Base-by-base conservation (phyloP, 176 grass and related monocot species). In the Cenchrus purpureus region DNA sequence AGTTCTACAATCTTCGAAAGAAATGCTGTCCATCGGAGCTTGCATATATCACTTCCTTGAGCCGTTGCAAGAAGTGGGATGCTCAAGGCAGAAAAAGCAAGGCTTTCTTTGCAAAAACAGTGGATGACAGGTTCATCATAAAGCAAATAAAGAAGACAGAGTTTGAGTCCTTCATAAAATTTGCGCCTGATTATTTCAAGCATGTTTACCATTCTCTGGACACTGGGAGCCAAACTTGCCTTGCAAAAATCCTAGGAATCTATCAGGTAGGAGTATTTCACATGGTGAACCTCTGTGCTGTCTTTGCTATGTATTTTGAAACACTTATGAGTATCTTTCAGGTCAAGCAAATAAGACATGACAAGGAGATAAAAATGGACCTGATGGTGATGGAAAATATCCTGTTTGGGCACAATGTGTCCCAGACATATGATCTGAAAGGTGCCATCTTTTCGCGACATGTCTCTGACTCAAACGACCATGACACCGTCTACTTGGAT, bases 351-450 rank as follows among this genome's bases (percentile, higher is more conserved):
- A 83, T 74, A 44, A 87, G 80, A 83, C 68, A 85, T 61, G 85
- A 90, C 19, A 95, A 86, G 61, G 93, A 92, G 77, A 79, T 90
- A 20, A 90, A 78, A 63, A 86, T 82, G 76, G 90, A 92, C 88
- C 71, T 95, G 53, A 88, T 95, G 93, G 93, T 95, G 82, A 95
- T 95, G 93, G 93, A 95, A 86, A 95, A 95, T 65, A 80, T 92
- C 80, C 74, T 92, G 25, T 95, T 88, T 69, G 87, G 93, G 56
- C 93, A 84, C 81, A 86, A 74, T 68, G 42, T 95, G 12, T 83
- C 82, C 32, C 78, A 74, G 53, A 73, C 58, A 62, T 95, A 92
- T 45, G 88, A 95, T 88, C 87, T 95, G 56, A 95, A 95, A 86
- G 90, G 90, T 8, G 74, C 81, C n/a, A 65, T 85, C 12, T 92